Percentiles rank a stretch among this genome's conserved stretches.
These are phyloP conservation scores for Cairneyella variabilis DNA, from an alignment of 495 filamentous ascomycete species.

Conservation along the genomic window DNA sequence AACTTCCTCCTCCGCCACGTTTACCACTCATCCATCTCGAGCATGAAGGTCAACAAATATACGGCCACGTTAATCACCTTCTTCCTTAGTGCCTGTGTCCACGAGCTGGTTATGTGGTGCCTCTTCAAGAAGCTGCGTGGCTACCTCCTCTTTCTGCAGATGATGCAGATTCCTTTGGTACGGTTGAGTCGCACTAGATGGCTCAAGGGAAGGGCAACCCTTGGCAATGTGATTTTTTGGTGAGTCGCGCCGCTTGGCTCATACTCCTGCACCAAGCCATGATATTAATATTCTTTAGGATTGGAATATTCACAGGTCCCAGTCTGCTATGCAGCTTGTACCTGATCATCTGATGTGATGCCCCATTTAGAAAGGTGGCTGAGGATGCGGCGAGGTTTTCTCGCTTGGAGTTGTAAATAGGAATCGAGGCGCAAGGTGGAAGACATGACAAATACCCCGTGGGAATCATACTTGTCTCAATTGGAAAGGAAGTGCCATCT, in stretches of 20 bases:
- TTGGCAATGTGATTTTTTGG: constrained; percentile 76
- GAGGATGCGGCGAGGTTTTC: not conserved
- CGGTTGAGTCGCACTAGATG: constrained; percentile 56
- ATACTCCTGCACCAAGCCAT: too few species aligned
- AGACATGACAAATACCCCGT: too few species aligned
- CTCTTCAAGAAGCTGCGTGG: constrained; percentile 59
- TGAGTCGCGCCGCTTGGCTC: too few species aligned
- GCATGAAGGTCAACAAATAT: constrained; percentile 60
- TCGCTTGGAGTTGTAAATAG: too few species aligned
- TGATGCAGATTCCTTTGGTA: constrained; percentile 67
- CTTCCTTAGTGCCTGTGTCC: constrained; percentile 62
- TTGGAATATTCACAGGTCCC: constrained; percentile 65
- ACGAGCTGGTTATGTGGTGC: constrained; percentile 28
- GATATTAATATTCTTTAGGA: constrained; percentile 71
- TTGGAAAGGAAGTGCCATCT: too few species aligned
- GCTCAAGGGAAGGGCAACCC: constrained; percentile 50
- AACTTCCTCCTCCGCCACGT: constrained; percentile 71
- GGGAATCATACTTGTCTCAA: too few species aligned
- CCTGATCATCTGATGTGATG: constrained; percentile 56
- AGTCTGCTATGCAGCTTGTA: constrained; percentile 69
- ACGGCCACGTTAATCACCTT: constrained; percentile 75
- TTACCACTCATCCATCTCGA: constrained; percentile 68
- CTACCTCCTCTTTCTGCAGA: constrained; percentile 65
- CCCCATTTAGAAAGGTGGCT: not conserved
- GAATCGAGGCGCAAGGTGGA: too few species aligned